phyloP scores from a whole-genome alignment of 768 basidiomycete species.

The Mycena amicta region DNA sequence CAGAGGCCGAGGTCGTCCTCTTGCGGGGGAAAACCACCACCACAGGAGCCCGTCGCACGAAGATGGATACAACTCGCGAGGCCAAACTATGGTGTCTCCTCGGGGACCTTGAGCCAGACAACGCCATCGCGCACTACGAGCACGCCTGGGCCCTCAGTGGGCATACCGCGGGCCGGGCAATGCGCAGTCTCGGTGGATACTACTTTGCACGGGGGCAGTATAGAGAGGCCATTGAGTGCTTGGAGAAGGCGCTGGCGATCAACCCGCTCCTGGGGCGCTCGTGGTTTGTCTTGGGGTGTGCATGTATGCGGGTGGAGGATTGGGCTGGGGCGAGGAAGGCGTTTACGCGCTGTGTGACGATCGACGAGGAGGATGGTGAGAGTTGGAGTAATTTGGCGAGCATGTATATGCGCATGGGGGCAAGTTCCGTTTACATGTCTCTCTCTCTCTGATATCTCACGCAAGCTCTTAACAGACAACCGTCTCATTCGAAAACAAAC shows the following conservation, averaged over 20 bases:
- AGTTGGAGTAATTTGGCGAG: conserved; percentile 98
- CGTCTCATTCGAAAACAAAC: conserved; percentile 72
- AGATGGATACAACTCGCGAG: conserved; percentile 68
- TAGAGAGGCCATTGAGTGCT: conserved; percentile 59
- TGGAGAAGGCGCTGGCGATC: conserved; percentile 79
- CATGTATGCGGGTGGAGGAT: conserved; percentile 76
- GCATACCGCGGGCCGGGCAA: conserved; percentile 83
- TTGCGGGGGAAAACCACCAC: conserved; percentile 55
- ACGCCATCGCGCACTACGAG: conserved; percentile 74
- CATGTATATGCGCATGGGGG: conserved; percentile 87
- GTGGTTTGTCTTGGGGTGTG: conserved; percentile 98
- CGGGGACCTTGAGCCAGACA: conserved; percentile 83
- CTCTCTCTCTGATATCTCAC: conserved; percentile 18
- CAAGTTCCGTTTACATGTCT: too few species aligned
- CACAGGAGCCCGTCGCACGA: conserved; percentile 41
- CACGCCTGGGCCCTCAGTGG: conserved; percentile 83
- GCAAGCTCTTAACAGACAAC: conserved; percentile 24
- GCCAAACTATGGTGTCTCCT: conserved; percentile 95
- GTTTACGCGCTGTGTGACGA: conserved; percentile 82
- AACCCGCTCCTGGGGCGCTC: conserved; percentile 86
- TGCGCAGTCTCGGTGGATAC: conserved; percentile 87
- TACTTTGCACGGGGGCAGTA: conserved; percentile 74
- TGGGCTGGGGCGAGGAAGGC: conserved; percentile 86
- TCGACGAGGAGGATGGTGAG: conserved; percentile 96
- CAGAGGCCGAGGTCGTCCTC: conserved; percentile 78